Evolutionary conservation across 495 filamentous ascomycete species (phyloP).

Genomic region (Haplographium delicatum): DNA sequence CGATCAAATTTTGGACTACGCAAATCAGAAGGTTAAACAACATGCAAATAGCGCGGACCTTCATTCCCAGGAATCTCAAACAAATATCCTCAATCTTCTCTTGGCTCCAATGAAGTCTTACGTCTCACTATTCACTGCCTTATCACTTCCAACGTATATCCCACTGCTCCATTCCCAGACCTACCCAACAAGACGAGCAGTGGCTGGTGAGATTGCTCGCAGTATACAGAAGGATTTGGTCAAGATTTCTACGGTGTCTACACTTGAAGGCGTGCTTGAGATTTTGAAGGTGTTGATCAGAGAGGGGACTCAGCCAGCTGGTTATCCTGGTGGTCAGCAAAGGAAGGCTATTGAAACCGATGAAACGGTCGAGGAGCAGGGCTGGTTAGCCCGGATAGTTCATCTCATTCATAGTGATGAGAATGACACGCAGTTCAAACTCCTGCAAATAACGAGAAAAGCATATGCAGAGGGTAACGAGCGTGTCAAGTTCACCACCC

Average conservation of each 20-base stretch:
- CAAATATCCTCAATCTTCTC: constrained; percentile 81
- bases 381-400: constrained; percentile 86
- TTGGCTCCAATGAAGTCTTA: constrained; percentile 86
- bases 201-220: constrained; percentile 80
- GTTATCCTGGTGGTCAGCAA: constrained; percentile 76
- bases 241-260: constrained; percentile 62
- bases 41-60: constrained; percentile 91
- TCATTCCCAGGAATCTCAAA: constrained; percentile 80
- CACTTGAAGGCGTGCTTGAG: constrained; percentile 86
- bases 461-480: constrained; percentile 92
- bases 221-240: constrained; percentile 77
- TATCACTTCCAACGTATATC: constrained; percentile 86
- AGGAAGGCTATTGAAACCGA: constrained; percentile 74
- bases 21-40: constrained; percentile 80
- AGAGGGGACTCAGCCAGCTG: constrained; percentile 78
- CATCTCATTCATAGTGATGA: constrained; percentile 78
- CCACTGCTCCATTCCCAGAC: constrained; percentile 88
- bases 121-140: constrained; percentile 85
- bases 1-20: constrained; percentile 87
- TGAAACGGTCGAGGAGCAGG: constrained; percentile 96
- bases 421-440: constrained; percentile 91
- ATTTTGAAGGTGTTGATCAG: constrained; percentile 85
- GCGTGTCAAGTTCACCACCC: constrained; percentile 90
- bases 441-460: constrained; percentile 83
- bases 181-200: constrained; percentile 83